Evolutionary conservation across 805 yeast species (phyloP), one percentile per base, ranked within the genome.

Genomic region (Lachancea dasiensis): DNA sequence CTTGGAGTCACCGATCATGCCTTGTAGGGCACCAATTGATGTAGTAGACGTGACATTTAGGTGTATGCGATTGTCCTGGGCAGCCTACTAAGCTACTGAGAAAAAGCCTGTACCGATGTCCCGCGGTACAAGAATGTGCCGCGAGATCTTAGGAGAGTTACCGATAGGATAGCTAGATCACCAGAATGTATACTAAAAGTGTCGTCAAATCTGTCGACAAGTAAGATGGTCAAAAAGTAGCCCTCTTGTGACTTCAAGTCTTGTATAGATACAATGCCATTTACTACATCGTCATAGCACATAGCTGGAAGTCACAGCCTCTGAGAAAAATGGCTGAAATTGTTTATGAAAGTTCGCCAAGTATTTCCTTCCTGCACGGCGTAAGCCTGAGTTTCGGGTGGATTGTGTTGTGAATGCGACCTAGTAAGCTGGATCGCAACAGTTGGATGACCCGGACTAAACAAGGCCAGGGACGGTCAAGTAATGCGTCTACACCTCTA

Each of bases 21-120:
- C 95, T 64, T 86, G 95, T 46, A 85, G 68, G 1, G 95, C 95
- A 82, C 81, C 82, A 35, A 86, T 86, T 51, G 75, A 83, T 80
- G 82, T 74, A 36, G 81, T 65, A 2, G 52, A 56, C 10, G 60
- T 58, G 7, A 49, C 42, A n/a, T n/a, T n/a, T n/a, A n/a, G n/a
- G n/a, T n/a, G n/a, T n/a, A n/a, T n/a, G n/a, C n/a, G n/a, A n/a
- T n/a, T n/a, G n/a, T n/a, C n/a, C n/a, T n/a, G n/a, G n/a, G n/a
- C n/a, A n/a, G n/a, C n/a, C n/a, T n/a, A n/a, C n/a, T n/a, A n/a
- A n/a, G n/a, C n/a, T n/a, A n/a, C n/a, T n/a, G n/a, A n/a, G n/a
- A n/a, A n/a, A 14, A 69, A 61, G 43, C 95, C 95, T n/a, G 52
- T 51, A 24, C 74, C 77, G 11, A 58, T 41, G 52, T 81, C 75